Evolutionary conservation across 2,329 filamentous ascomycete species (phyloP).

Genomic region (Ophiobolus disseminans): DNA sequence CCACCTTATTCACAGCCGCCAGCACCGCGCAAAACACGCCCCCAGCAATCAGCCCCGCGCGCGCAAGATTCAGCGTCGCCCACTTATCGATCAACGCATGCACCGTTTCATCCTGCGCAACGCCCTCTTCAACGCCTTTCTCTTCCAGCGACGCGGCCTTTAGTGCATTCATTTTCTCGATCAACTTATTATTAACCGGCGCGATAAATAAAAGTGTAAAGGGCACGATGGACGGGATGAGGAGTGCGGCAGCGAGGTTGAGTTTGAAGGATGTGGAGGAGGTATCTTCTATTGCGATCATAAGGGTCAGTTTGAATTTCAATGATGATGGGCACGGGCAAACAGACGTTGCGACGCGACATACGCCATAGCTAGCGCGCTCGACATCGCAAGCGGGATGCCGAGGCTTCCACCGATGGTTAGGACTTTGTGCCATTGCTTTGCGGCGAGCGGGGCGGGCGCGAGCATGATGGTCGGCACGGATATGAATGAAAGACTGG

Average conservation of each 20-base stretch:
- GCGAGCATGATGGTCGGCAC: slow-evolving; percentile 63
- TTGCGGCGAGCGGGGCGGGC: slow-evolving; percentile 62
- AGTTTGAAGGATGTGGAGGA: slow-evolving; percentile 48
- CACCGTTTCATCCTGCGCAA: slow-evolving; percentile 53
- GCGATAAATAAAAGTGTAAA: slow-evolving; percentile 60
- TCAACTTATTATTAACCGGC: slow-evolving; percentile 58
- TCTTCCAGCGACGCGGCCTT: slow-evolving; percentile 47
- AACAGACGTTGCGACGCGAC: slow-evolving; percentile 54
- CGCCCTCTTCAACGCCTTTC: slow-evolving; percentile 45
- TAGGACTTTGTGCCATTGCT: slow-evolving; percentile 61
- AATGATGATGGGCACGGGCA: background rate
- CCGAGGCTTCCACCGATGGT: slow-evolving; percentile 50
- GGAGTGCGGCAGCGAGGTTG: slow-evolving; percentile 56
- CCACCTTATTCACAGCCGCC: slow-evolving; percentile 34
- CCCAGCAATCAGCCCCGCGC: slow-evolving; percentile 46
- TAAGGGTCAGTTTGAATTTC: slow-evolving; percentile 7
- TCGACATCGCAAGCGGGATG: slow-evolving; percentile 50
- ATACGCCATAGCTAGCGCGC: slow-evolving; percentile 54
- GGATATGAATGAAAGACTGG: slow-evolving; percentile 51
- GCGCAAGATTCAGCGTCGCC: slow-evolving; percentile 60
- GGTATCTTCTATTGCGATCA: slow-evolving; percentile 33
- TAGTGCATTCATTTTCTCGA: slow-evolving; percentile 53
- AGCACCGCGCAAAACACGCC: slow-evolving; percentile 33
- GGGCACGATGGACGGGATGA: slow-evolving; percentile 58
- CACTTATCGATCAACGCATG: slow-evolving; percentile 64